Percentiles rank a stretch among this genome's conserved stretches.
phyloP scores from a whole-genome alignment of 495 filamentous ascomycete genomes.

The Hypoxylon intermedium region DNA sequence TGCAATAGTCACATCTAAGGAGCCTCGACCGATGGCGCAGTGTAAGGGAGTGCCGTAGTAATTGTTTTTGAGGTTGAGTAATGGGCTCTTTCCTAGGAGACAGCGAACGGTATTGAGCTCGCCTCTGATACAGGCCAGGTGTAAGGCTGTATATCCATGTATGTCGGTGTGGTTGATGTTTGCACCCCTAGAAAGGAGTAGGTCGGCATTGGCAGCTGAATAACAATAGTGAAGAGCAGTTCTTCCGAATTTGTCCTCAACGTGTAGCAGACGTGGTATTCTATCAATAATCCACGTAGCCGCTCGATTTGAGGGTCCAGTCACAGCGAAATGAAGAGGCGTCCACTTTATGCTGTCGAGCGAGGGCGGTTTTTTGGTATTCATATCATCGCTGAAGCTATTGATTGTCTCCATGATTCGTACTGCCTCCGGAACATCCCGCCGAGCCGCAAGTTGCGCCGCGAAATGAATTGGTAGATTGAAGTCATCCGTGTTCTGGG shows the following conservation, averaged over 20 bases:
- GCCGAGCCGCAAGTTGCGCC: conserved; percentile 30
- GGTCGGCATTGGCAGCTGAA: conserved; percentile 19
- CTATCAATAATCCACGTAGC: conserved; percentile 31
- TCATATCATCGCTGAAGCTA: conserved; percentile 14
- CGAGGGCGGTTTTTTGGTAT: neutral
- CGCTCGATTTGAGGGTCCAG: conserved; percentile 25
- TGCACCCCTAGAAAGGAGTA: conserved; percentile 18
- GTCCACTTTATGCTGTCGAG: conserved; percentile 13
- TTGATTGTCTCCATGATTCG: conserved; percentile 30
- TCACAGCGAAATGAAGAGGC: conserved; percentile 31
- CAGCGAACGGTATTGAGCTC: conserved; percentile 25
- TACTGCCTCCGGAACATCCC: conserved; percentile 32
- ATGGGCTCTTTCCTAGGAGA: conserved; percentile 24
- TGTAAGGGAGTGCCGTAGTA: conserved; percentile 8
- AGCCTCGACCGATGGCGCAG: conserved; percentile 14
- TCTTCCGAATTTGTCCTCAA: conserved; percentile 21
- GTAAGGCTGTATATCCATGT: conserved; percentile 26
- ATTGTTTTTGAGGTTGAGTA: conserved; percentile 20
- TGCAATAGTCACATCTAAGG: conserved; percentile 8
- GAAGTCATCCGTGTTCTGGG: conserved; percentile 14
- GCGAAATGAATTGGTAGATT: conserved; percentile 39
- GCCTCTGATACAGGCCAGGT: conserved; percentile 31
- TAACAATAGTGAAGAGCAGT: conserved; percentile 35
- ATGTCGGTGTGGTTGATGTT: conserved; percentile 34
- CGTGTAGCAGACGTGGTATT: conserved; percentile 13